Conservation (phyloP, 2,329 filamentous ascomycete genomes). For the Penicillium hordei region DNA sequence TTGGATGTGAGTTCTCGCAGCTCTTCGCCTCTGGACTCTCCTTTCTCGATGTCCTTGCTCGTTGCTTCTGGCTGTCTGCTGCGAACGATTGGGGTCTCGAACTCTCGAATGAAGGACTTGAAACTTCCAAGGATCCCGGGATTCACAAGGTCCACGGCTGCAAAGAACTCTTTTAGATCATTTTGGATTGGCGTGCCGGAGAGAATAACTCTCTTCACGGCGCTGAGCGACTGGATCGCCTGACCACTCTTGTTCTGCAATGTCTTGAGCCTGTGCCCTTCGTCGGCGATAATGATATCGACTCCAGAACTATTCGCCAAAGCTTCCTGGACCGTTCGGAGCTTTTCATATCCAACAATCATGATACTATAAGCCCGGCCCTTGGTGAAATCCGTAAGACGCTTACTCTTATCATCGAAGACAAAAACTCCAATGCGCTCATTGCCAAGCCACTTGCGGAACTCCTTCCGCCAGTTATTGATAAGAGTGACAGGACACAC, state of each 20-base stretch:
- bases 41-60: slow-evolving; percentile 62
- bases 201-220: slow-evolving; percentile 61
- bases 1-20: slow-evolving; percentile 59
- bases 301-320: slow-evolving; percentile 62
- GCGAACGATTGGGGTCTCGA: slow-evolving; percentile 63
- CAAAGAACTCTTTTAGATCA: slow-evolving; percentile 66
- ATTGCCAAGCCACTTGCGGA: slow-evolving; percentile 71
- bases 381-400: slow-evolving; percentile 67
- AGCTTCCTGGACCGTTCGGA: slow-evolving; percentile 64
- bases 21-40: slow-evolving; percentile 61
- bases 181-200: slow-evolving; percentile 70
- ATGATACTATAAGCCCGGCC: slow-evolving; percentile 68
- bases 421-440: slow-evolving; percentile 69
- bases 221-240: slow-evolving; percentile 64
- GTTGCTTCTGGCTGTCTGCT: slow-evolving; percentile 65
- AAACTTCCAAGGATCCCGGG: slow-evolving; percentile 64
- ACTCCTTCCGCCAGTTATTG: slow-evolving; percentile 71
- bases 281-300: slow-evolving; percentile 70
- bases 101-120: slow-evolving; percentile 62
- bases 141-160: slow-evolving; percentile 68
- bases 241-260: slow-evolving; percentile 67
- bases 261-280: slow-evolving; percentile 67
- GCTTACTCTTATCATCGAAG: slow-evolving; percentile 59
- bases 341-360: slow-evolving; percentile 72
- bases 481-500: slow-evolving; percentile 72